Percentiles rank a stretch among this genome's conserved stretches.
Evolutionary conservation across 768 basidiomycete species (phyloP).

Genomic region (Suillus decipiens): DNA sequence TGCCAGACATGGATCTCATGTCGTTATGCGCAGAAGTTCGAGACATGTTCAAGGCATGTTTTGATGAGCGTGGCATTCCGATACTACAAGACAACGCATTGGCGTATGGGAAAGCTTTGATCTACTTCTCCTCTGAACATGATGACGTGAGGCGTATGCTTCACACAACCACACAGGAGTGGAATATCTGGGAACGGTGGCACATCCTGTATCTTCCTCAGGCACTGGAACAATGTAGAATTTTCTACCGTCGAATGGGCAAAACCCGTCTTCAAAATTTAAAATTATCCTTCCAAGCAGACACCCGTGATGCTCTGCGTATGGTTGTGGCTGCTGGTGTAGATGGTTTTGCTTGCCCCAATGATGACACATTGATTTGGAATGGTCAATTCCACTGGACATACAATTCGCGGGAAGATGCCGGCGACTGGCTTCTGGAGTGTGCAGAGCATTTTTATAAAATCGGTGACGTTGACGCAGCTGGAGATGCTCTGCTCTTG

Average conservation of each 20-base stretch:
- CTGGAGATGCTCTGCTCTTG: background rate
- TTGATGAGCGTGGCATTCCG: background rate
- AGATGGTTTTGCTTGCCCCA: background rate
- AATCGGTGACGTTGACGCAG: background rate
- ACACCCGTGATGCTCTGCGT: background rate
- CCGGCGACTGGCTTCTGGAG: background rate
- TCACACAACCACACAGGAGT: background rate
- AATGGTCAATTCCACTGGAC: background rate
- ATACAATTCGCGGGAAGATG: background rate
- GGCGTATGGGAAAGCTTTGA: background rate
- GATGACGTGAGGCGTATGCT: background rate
- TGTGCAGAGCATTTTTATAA: background rate
- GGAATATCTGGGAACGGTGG: background rate
- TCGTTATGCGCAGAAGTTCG: background rate
- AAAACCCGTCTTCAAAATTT: background rate
- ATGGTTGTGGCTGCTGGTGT: background rate
- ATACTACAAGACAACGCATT: background rate
- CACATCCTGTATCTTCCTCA: background rate
- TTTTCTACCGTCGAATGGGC: background rate
- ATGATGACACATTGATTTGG: background rate
- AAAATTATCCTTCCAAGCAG: background rate
- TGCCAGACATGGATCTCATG: background rate
- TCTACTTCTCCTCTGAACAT: background rate
- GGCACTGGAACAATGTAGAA: background rate
- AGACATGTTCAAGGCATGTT: slow-evolving; percentile 1